Conservation (phyloP, 768 basidiomycete species). For the Amanita muscaria region DNA sequence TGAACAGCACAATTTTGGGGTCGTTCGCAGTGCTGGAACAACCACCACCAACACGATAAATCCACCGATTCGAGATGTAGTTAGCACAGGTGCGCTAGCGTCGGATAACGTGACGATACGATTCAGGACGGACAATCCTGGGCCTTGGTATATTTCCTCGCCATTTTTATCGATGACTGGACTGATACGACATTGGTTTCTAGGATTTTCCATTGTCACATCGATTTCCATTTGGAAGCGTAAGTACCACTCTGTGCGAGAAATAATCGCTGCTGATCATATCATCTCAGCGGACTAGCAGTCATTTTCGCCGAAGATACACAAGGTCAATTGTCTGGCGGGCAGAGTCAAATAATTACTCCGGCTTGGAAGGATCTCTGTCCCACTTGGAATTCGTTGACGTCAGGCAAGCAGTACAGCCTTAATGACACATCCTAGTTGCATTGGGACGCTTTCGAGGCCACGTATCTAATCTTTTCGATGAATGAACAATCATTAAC, state of each 20-base stretch:
- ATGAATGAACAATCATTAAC: no score
- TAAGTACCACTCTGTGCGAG: no score
- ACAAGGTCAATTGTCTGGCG: neutral
- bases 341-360: neutral
- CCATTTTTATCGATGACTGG: neutral
- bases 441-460: no score
- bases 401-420: slow-evolving; percentile 2
- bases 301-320: slow-evolving; percentile 7
- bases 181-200: neutral
- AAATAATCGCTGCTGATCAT: no score
- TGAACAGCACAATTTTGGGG: slow-evolving; percentile 26
- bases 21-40: slow-evolving; percentile 33
- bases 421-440: no score
- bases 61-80: slow-evolving; percentile 7
- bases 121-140: slow-evolving; percentile 7
- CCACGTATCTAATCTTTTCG: no score
- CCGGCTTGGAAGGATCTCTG: slow-evolving; percentile 6
- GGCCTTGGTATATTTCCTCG: slow-evolving; percentile 2
- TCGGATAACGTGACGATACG: slow-evolving; percentile 4
- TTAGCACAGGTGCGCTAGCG: neutral
- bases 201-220: slow-evolving; percentile 7
- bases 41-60: slow-evolving; percentile 33
- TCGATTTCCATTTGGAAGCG: slow-evolving; percentile 4
- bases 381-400: slow-evolving; percentile 4
- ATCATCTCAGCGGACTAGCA: slow-evolving; percentile 3